Evolutionary conservation across 2,329 filamentous ascomycete species (phyloP).

Genomic region (Knufia petricola): DNA sequence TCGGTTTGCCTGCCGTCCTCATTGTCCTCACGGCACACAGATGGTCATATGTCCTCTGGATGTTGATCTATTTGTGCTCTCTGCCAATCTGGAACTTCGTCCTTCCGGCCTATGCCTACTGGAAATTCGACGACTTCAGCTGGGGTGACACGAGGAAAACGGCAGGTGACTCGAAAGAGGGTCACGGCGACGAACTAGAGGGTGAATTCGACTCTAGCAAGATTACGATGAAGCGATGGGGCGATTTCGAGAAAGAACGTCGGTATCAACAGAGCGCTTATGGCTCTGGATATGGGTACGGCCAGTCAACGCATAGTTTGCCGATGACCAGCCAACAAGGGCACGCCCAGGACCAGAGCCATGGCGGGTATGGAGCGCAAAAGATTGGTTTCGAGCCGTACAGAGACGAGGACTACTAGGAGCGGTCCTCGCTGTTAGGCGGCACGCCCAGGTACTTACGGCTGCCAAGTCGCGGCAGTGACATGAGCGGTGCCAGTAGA

Average conservation of each 20-base stretch:
- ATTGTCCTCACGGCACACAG: slow-evolving; percentile 91
- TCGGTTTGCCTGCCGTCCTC: slow-evolving; percentile 83
- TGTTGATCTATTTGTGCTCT: slow-evolving; percentile 88
- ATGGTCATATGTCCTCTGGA: slow-evolving; percentile 87
- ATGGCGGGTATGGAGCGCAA: background rate
- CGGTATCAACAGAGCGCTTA: background rate
- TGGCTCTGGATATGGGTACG: background rate
- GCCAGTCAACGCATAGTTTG: background rate
- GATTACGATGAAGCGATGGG: slow-evolving; percentile 99
- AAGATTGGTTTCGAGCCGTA: slow-evolving; percentile 6
- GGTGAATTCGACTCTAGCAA: slow-evolving; percentile 97
- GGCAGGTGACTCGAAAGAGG: slow-evolving; percentile 78
- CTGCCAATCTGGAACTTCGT: slow-evolving; percentile 97
- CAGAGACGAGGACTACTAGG: slow-evolving; percentile 8
- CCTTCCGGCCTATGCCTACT: slow-evolving; percentile 87
- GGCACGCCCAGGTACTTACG: background rate
- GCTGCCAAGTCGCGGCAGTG: too few species aligned
- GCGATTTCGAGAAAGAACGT: slow-evolving; percentile 77
- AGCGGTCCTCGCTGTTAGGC: slow-evolving; percentile 1
- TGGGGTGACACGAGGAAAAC: slow-evolving; percentile 98
- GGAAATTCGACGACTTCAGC: slow-evolving; percentile 99
- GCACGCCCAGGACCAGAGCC: background rate
- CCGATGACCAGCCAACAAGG: background rate
- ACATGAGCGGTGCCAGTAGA: too few species aligned
- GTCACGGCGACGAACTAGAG: slow-evolving; percentile 75